Conservation (phyloP, 345 rosid species). For the Pistacia integerrima region DNA sequence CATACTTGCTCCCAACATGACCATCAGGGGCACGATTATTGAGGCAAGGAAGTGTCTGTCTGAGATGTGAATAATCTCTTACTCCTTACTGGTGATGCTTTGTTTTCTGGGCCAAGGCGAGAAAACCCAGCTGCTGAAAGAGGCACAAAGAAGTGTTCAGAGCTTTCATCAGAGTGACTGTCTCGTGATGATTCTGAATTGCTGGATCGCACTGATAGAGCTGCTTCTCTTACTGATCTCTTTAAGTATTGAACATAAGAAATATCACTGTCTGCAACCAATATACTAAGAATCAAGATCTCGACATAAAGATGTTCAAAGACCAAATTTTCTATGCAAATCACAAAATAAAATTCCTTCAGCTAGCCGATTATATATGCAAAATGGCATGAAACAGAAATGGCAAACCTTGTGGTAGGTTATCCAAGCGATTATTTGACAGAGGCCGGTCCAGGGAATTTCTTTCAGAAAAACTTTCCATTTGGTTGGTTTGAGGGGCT, state of each 20-base stretch:
- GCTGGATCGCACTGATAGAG: conserved; percentile 60
- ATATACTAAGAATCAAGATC: background rate
- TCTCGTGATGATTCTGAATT: conserved; percentile 72
- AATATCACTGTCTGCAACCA: conserved; percentile 65
- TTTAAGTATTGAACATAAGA: conserved; percentile 73
- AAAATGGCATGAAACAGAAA: conserved; percentile 9
- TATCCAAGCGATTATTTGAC: conserved; percentile 47
- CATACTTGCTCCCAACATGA: conserved; percentile 52
- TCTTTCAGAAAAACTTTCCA: conserved; percentile 61
- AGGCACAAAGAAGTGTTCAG: conserved; percentile 87
- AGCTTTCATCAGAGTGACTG: conserved; percentile 69
- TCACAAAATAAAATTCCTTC: conserved; percentile 5
- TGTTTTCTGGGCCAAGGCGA: conserved; percentile 50
- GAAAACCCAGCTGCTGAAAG: conserved; percentile 63
- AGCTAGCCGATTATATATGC: conserved; percentile 2
- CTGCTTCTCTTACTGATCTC: conserved; percentile 95
- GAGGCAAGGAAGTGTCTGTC: conserved; percentile 43
- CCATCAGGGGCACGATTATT: conserved; percentile 48
- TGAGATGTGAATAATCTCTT: conserved; percentile 56
- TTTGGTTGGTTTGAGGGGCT: conserved; percentile 58
- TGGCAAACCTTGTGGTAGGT: conserved; percentile 64
- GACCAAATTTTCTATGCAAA: conserved; percentile 1
- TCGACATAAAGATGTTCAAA: conserved; percentile 17
- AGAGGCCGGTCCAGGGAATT: conserved; percentile 55
- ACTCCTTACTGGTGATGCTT: conserved; percentile 48